Evolutionary conservation across 805 yeast species (phyloP).

Genomic region (Monosporozyma servazzii): DNA sequence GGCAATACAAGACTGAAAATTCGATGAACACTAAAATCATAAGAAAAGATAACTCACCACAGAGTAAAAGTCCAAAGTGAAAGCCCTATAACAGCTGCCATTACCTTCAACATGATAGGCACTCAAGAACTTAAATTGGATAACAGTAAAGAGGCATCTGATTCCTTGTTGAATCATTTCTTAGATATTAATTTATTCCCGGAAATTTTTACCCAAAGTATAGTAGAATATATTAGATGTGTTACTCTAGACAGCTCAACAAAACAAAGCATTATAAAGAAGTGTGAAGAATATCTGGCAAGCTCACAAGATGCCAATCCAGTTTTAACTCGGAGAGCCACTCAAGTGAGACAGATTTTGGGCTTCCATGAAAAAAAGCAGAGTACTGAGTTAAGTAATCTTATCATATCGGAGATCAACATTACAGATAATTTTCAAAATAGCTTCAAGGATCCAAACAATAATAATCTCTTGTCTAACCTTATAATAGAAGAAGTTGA

Average conservation of each 20-base stretch:
- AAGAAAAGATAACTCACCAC: neutral
- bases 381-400: conserved; percentile 4
- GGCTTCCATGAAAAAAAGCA: conserved; percentile 8
- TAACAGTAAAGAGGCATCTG: neutral
- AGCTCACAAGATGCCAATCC: neutral
- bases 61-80: no score
- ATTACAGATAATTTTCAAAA: neutral
- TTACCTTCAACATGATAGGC: neutral
- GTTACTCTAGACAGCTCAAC: conserved; percentile 5
- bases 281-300: conserved; percentile 11
- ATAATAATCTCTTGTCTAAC: conserved; percentile 2
- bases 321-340: conserved; percentile 2
- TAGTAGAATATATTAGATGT: conserved; percentile 6
- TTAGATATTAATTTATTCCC: conserved; percentile 7
- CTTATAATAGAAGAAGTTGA: conserved; percentile 6
- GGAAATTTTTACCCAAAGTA: conserved; percentile 2
- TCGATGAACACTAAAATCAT: neutral
- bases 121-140: neutral
- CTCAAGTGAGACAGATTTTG: conserved; percentile 14
- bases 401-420: conserved; percentile 5
- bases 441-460: neutral
- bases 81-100: no score
- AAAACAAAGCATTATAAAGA: conserved; percentile 5
- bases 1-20: neutral
- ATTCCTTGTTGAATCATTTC: conserved; percentile 3